These are phyloP conservation scores for Smithsoniella earleae DNA, from an alignment of 163 green algal species.

Conservation along the genomic window DNA sequence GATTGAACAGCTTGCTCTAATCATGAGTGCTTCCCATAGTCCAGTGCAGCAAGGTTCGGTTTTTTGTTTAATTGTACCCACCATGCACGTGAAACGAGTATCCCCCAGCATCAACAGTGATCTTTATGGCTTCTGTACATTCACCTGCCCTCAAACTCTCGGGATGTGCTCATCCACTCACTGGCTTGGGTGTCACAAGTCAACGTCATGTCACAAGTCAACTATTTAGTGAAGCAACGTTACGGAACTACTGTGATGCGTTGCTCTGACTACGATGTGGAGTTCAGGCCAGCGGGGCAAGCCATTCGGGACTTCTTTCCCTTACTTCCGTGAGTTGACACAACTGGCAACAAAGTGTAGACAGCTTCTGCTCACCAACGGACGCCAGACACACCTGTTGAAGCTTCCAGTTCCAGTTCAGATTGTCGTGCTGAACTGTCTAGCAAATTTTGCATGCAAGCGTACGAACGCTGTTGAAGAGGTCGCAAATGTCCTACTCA, in stretches of 20 bases:
- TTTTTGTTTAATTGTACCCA: neutral
- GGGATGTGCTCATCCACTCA: neutral
- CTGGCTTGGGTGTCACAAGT: neutral
- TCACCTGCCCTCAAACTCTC: neutral
- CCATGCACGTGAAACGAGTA: neutral
- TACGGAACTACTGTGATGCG: neutral
- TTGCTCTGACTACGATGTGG: neutral
- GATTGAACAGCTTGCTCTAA: slow-evolving; percentile 22
- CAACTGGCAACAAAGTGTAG: slow-evolving; percentile 9
- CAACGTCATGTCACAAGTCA: too few relatives aligned
- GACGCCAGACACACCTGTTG: neutral
- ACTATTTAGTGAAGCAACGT: too few relatives aligned
- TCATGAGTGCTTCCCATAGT: neutral
- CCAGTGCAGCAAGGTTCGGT: neutral
- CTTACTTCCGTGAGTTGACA: neutral
- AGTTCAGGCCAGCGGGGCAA: neutral
- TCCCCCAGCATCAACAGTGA: neutral
- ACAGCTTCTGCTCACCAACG: neutral
- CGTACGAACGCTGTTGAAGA: neutral
- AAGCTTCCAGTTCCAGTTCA: slow-evolving; percentile 14
- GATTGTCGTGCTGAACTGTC: neutral
- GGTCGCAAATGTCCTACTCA: neutral
- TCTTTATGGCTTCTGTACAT: neutral
- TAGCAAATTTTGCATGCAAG: neutral
- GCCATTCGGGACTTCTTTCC: slow-evolving; percentile 2